phyloP scores from a whole-genome alignment of 2,329 filamentous ascomycete species.

The Verticillium klebahnii region DNA sequence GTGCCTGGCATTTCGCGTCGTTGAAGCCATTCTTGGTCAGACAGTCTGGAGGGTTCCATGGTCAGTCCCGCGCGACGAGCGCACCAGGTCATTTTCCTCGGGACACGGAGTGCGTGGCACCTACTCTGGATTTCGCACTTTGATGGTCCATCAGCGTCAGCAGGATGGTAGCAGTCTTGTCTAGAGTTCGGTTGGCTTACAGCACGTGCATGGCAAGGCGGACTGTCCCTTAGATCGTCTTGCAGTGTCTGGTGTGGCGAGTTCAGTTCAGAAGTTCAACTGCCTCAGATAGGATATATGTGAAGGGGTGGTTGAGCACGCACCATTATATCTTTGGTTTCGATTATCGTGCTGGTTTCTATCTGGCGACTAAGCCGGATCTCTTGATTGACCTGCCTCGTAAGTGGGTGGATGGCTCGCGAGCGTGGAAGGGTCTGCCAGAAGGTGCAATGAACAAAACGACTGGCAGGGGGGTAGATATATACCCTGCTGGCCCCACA shows the following conservation, averaged over 20 bases:
- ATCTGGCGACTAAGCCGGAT: too few relatives aligned
- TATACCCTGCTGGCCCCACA: too few relatives aligned
- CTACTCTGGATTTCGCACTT: constrained; percentile 89
- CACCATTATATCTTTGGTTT: background rate
- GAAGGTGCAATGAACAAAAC: too few relatives aligned
- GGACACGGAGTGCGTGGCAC: background rate
- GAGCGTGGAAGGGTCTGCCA: too few relatives aligned
- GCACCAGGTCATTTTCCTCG: background rate
- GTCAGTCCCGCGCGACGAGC: background rate
- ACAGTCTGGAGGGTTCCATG: constrained; percentile 56
- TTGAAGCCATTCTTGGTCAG: constrained; percentile 80
- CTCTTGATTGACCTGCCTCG: too few relatives aligned
- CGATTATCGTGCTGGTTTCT: too few relatives aligned
- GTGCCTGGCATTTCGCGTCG: constrained; percentile 72
- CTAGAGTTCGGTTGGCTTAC: constrained; percentile 39
- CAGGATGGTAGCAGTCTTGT: background rate
- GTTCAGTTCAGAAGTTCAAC: background rate
- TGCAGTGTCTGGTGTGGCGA: constrained; percentile 37
- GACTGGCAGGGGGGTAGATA: too few relatives aligned
- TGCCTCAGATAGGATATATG: background rate
- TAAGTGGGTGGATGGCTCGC: too few relatives aligned
- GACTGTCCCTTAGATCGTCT: constrained; percentile 67
- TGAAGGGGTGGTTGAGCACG: background rate
- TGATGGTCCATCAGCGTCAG: constrained; percentile 10
- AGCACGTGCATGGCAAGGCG: constrained; percentile 81